Evolutionary conservation across 176 grass and related monocot genomes (phyloP), one percentile per base, ranked within the genome.

Genomic region (Thinopyrum elongatum): DNA sequence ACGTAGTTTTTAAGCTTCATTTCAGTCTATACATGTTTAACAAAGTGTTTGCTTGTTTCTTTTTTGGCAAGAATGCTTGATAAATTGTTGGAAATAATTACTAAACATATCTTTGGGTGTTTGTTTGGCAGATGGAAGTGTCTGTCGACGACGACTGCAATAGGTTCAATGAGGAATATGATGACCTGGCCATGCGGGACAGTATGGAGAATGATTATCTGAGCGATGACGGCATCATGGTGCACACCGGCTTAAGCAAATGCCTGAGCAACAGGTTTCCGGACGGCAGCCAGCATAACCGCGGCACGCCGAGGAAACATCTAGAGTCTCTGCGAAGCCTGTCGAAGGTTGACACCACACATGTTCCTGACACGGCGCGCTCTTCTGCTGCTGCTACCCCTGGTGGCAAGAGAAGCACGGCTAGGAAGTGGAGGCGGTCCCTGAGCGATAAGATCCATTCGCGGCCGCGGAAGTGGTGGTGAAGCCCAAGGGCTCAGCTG

Each of bases 81-180:
- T 53, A 34, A 63, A 26, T 81, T n/a, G 25, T 38, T 76, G n/a
- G 49, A 49, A 36, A 49, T 26, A 21, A 69, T 68, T 35, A 4
- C 47, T 69, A 70, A 22, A 15, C 39, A 38, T 70, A 61, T 77
- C n/a, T 86, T 3, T 29, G 26, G 27, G 22, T 66, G 9, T 27
- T 81, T 90, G 11, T 3, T 34, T 89, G 55, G 61, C 89, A 98
- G 95, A 85, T 98, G 69, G 93, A 93, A 91, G 95, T 93, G 3
- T 98, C 95, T 60, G 91, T 98, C 0, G 93, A 98, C 15, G 95
- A 98, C 76, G 74, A 93, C 36, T 95, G 89, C 27, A 93, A 92
- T 42, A 92, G 92, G 49, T 93, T 91, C 10, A 93, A 98, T 22
- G 95, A 98, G 60, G 95, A 98, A 82, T 98, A 94, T 25, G 91